Evolutionary conservation across 2,329 filamentous ascomycete species (phyloP).

Genomic region (Hymenoscyphus fraxineus): DNA sequence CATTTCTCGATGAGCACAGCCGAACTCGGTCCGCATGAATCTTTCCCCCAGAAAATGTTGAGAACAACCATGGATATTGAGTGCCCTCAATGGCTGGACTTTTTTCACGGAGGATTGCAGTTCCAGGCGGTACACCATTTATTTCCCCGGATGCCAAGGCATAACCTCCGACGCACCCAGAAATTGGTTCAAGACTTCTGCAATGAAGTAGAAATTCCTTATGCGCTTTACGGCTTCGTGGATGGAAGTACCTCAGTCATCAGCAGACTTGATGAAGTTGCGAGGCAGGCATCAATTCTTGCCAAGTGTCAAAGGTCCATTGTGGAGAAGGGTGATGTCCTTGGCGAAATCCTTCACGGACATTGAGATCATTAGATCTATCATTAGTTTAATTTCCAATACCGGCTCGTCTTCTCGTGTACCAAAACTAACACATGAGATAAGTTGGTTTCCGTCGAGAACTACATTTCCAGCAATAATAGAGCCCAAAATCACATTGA

Average conservation of each 20-base stretch:
- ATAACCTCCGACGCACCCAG: conserved; percentile 75
- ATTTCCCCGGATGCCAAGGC: conserved; percentile 77
- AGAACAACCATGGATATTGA: conserved; percentile 93
- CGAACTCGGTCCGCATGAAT: conserved; percentile 78
- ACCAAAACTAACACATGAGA: background rate
- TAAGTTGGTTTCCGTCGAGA: background rate
- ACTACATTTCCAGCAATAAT: conserved; percentile 6
- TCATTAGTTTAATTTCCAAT: background rate
- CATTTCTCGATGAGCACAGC: conserved; percentile 93
- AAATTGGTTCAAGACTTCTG: conserved; percentile 78
- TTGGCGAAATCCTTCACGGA: conserved; percentile 33
- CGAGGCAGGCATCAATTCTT: conserved; percentile 72
- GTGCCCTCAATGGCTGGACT: conserved; percentile 83
- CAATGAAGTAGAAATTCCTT: conserved; percentile 75
- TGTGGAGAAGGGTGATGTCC: conserved; percentile 33
- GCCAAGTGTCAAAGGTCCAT: conserved; percentile 63
- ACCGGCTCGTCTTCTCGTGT: background rate
- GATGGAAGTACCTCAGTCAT: conserved; percentile 81
- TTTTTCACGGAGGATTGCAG: conserved; percentile 82
- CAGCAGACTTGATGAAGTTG: conserved; percentile 70
- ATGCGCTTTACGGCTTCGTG: conserved; percentile 80
- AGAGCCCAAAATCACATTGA: conserved; percentile 7
- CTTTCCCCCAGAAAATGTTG: conserved; percentile 85
- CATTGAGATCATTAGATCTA: conserved; percentile 20
- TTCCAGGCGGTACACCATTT: conserved; percentile 88